phyloP scores from a whole-genome alignment of 371 early-diverging fungal genomes.

The Batkoa obscura region DNA sequence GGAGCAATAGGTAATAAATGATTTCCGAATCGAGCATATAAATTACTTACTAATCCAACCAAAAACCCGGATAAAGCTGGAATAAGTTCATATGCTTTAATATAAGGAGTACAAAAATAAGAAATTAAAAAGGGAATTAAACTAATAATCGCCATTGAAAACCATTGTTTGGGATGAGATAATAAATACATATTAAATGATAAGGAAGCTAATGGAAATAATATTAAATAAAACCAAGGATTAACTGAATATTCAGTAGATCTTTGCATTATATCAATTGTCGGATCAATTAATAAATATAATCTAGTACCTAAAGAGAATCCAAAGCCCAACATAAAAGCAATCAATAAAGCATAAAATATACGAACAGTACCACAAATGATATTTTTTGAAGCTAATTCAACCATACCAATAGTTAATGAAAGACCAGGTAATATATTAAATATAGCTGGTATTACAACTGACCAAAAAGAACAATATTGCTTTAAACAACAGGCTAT shows the following conservation, averaged over 20 bases:
- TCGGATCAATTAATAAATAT: conserved; percentile 13
- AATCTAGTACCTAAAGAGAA: conserved; percentile 33
- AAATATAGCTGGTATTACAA: conserved; percentile 25
- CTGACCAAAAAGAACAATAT: conserved; percentile 24
- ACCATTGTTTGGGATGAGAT: conserved; percentile 16
- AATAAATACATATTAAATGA: conserved; percentile 12
- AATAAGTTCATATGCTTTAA: conserved; percentile 12
- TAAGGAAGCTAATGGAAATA: conserved; percentile 12
- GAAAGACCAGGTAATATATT: conserved; percentile 32
- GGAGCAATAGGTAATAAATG: conserved; percentile 33
- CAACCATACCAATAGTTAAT: conserved; percentile 42
- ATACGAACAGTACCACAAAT: conserved; percentile 48
- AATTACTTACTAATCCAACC: conserved; percentile 28
- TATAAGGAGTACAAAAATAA: conserved; percentile 9
- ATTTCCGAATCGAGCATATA: conserved; percentile 26
- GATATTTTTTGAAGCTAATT: conserved; percentile 45
- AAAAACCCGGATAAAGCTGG: conserved; percentile 30
- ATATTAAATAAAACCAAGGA: conserved; percentile 13
- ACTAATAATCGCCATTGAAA: conserved; percentile 11
- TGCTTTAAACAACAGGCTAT: conserved; percentile 20
- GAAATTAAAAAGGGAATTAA: conserved; percentile 12
- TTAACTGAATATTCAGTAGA: conserved; percentile 10
- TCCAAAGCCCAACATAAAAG: conserved; percentile 41
- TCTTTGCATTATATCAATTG: too few species aligned
- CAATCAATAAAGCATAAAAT: conserved; percentile 38